phyloP scores from a whole-genome alignment of 2,329 filamentous ascomycete genomes.

The Fusarium palustre region DNA sequence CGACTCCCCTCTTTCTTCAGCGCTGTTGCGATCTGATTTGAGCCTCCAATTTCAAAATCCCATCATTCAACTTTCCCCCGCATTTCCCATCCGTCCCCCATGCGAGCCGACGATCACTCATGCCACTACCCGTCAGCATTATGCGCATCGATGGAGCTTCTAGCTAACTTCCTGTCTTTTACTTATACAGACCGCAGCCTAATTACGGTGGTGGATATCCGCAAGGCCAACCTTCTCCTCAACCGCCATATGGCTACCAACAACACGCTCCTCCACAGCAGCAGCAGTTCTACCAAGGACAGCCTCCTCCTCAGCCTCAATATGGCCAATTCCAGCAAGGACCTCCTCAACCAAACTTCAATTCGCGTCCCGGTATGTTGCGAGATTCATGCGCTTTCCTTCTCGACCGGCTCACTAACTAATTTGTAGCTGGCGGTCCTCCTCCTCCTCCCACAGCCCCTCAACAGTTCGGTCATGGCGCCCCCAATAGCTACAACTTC shows the following conservation, averaged over 20 bases:
- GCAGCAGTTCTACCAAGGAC: constrained; percentile 56
- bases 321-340: constrained; percentile 49
- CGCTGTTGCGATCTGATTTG: constrained; percentile 17
- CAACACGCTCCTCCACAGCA: constrained; percentile 57
- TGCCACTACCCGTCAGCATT: constrained; percentile 12
- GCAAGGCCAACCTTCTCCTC: constrained; percentile 59
- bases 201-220: constrained; percentile 63
- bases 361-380: constrained; percentile 60
- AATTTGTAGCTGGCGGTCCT: constrained; percentile 58
- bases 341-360: constrained; percentile 60
- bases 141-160: constrained; percentile 14
- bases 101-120: constrained; percentile 16
- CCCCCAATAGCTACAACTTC: constrained; percentile 83
- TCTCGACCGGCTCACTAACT: constrained; percentile 29
- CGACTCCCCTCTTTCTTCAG: constrained; percentile 43
- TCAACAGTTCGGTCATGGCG: constrained; percentile 82
- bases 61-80: constrained; percentile 17
- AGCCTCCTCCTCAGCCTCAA: constrained; percentile 53
- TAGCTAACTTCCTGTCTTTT: constrained; percentile 40
- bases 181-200: constrained; percentile 55
- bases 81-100: constrained; percentile 9
- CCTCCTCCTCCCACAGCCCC: constrained; percentile 74
- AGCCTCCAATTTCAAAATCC: constrained; percentile 20
- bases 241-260: constrained; percentile 61
- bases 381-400: neutral